A percentile compares a stretch with the other conserved stretches of the same genome.
phyloP scores from a whole-genome alignment of 2,329 filamentous ascomycete genomes.

The Hypoxylon sp. region DNA sequence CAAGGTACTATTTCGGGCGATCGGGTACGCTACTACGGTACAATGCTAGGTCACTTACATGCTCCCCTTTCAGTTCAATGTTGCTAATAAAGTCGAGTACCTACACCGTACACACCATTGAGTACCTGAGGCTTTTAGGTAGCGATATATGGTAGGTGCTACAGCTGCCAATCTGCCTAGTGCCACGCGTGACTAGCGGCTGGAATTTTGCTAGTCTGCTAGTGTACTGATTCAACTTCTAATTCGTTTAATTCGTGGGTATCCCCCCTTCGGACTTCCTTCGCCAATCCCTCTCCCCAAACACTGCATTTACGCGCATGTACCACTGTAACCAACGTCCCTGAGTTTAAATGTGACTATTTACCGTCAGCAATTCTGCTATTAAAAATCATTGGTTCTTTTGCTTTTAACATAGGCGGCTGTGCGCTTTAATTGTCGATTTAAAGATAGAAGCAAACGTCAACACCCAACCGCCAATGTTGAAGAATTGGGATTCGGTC shows the following conservation, averaged over 20 bases:
- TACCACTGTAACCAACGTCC: slow-evolving; percentile 9
- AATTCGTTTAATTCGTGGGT: slow-evolving; percentile 1
- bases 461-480: slow-evolving; percentile 14
- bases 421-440: slow-evolving; percentile 23
- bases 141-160: slow-evolving; percentile 5
- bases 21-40: slow-evolving; percentile 19
- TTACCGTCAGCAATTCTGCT: slow-evolving; percentile 36
- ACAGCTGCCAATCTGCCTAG: background rate
- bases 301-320: slow-evolving; percentile 12
- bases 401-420: slow-evolving; percentile 10
- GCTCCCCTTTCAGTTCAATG: slow-evolving; percentile 16
- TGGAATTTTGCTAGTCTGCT: slow-evolving; percentile 14
- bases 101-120: too few relatives aligned
- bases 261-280: slow-evolving; percentile 27
- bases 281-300: slow-evolving; percentile 20
- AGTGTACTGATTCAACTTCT: background rate
- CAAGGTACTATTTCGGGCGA: slow-evolving; percentile 35
- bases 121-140: slow-evolving; percentile 17
- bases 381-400: slow-evolving; percentile 9
- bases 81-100: slow-evolving; percentile 21
- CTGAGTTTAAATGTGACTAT: slow-evolving; percentile 3
- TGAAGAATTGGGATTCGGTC: slow-evolving; percentile 23
- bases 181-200: slow-evolving; percentile 2
- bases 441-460: slow-evolving; percentile 22
- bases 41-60: slow-evolving; percentile 7